phyloP scores from a whole-genome alignment of 2,329 filamentous ascomycete species.

The Neospermospora avenae region DNA sequence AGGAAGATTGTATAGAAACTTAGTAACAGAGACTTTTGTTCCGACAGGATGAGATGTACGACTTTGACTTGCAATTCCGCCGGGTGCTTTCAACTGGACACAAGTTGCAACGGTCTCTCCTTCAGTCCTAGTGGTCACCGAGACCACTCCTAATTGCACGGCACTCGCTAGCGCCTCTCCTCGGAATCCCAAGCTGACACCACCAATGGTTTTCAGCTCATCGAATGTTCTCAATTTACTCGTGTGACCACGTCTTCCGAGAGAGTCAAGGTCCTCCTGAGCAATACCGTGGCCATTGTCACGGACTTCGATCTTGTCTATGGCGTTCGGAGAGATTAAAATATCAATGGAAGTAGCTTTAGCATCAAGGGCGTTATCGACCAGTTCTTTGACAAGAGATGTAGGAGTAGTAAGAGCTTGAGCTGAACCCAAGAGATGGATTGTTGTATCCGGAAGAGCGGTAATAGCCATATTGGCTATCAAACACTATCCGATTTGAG shows the following conservation, averaged over 20 bases:
- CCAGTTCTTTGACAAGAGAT: conserved; percentile 68
- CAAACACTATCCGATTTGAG: background rate
- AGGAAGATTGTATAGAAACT: conserved; percentile 58
- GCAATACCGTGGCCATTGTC: conserved; percentile 74
- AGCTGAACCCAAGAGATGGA: conserved; percentile 57
- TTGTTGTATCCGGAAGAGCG: conserved; percentile 46
- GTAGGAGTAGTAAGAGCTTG: conserved; percentile 57
- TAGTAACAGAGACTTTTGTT: conserved; percentile 60
- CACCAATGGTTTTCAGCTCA: conserved; percentile 55
- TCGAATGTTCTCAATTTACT: conserved; percentile 68
- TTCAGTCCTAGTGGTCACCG: conserved; percentile 60
- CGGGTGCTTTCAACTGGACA: conserved; percentile 42
- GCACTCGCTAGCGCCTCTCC: conserved; percentile 69
- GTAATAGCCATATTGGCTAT: conserved; percentile 38
- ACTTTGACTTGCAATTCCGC: conserved; percentile 39
- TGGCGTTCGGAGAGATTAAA: conserved; percentile 59
- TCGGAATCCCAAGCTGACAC: conserved; percentile 68
- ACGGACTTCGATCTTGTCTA: conserved; percentile 66
- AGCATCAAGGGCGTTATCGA: conserved; percentile 76
- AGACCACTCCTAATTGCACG: conserved; percentile 56
- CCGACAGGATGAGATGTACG: conserved; percentile 56
- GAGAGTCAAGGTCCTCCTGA: conserved; percentile 54
- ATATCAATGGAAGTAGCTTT: conserved; percentile 64
- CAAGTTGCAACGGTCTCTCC: conserved; percentile 55
- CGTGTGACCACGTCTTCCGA: conserved; percentile 67